phyloP scores from a whole-genome alignment of 2,329 filamentous ascomycete species.

The Exophiala sp. region DNA sequence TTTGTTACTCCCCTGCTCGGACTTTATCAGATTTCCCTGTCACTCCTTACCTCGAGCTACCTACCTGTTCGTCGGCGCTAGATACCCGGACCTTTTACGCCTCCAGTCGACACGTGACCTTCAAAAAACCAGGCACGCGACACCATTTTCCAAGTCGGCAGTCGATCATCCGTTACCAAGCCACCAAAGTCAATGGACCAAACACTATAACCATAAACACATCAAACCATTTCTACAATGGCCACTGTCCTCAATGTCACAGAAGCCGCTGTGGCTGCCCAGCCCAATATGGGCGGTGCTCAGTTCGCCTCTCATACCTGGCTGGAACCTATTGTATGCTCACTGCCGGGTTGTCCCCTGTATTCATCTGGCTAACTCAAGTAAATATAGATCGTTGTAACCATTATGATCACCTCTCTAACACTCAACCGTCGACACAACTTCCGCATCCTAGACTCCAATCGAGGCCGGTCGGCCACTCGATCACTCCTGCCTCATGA shows the following conservation, averaged over 20 bases:
- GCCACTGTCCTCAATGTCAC: slow-evolving; percentile 16
- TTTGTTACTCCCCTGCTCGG: no score
- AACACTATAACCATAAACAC: background rate
- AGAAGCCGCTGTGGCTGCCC: slow-evolving; percentile 13
- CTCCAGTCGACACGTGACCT: slow-evolving; percentile 7
- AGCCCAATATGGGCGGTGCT: slow-evolving; percentile 35
- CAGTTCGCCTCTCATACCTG: slow-evolving; percentile 36
- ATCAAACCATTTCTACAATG: slow-evolving; percentile 6
- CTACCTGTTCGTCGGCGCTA: no score
- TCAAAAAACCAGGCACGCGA: no score
- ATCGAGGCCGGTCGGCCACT: slow-evolving; percentile 24
- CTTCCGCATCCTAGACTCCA: slow-evolving; percentile 40
- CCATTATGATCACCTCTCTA: slow-evolving; percentile 49
- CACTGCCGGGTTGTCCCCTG: background rate
- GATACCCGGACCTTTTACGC: background rate
- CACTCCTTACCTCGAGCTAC: no score
- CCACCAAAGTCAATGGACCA: background rate
- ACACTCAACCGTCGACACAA: slow-evolving; percentile 46
- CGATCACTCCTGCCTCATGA: slow-evolving; percentile 20
- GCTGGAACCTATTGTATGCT: slow-evolving; percentile 36
- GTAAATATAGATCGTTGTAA: slow-evolving; percentile 46
- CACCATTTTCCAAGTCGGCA: background rate
- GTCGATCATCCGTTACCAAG: background rate
- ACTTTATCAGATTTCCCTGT: no score
- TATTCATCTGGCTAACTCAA: background rate